These are phyloP conservation scores for Talaromyces liani DNA, from an alignment of 495 filamentous ascomycete genomes.

Conservation along the genomic window DNA sequence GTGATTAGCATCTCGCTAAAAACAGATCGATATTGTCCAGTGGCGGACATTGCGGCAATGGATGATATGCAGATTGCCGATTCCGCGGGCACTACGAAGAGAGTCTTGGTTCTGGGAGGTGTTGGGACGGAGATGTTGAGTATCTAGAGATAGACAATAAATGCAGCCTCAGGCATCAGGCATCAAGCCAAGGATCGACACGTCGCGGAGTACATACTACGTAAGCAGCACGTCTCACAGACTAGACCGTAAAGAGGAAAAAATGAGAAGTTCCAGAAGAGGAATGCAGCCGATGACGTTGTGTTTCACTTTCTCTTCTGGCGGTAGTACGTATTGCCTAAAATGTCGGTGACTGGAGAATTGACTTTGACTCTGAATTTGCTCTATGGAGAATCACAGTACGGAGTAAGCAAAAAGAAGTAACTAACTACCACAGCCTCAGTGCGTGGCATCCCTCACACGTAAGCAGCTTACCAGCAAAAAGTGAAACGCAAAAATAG, in stretches of 20 bases:
- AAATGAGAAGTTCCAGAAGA: background rate
- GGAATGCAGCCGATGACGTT: background rate
- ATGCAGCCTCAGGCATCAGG: background rate
- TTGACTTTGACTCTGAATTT: background rate
- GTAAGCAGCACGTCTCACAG: background rate
- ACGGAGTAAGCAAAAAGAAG: background rate
- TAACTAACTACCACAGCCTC: constrained; percentile 1
- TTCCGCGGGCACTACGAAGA: background rate
- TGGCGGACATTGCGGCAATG: constrained; percentile 56
- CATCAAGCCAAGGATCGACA: background rate
- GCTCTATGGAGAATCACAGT: background rate
- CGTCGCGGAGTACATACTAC: background rate
- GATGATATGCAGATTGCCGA: constrained; percentile 21
- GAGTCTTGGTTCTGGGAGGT: constrained; percentile 40
- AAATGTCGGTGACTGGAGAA: background rate
- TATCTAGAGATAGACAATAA: background rate
- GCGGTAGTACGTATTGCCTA: background rate
- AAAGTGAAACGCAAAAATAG: background rate
- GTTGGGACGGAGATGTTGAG: constrained; percentile 48
- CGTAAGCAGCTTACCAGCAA: background rate
- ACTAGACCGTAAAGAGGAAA: background rate
- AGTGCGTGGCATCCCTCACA: background rate
- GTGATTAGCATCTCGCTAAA: constrained; percentile 24
- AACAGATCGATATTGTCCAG: constrained; percentile 47
- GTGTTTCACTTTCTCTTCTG: background rate